phyloP scores from a whole-genome alignment of 108 stramenopile genomes.

The Cyclostephanos tholiformis region DNA sequence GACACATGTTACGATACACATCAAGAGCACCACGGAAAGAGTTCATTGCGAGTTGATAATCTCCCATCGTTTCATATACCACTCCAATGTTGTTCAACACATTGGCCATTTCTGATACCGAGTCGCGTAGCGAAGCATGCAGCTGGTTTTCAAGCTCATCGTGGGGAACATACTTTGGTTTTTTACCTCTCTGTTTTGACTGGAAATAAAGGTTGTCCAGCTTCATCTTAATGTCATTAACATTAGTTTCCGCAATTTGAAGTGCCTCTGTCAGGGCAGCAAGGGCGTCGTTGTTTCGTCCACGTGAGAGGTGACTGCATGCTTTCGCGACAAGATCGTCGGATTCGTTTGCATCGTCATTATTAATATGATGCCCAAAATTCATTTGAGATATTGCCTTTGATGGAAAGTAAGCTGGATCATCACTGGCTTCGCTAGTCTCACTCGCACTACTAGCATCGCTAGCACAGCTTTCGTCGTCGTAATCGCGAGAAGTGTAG shows the following conservation, averaged over 20 bases:
- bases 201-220: slow-evolving; percentile 38
- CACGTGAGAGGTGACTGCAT: slow-evolving; percentile 42
- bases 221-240: slow-evolving; percentile 26
- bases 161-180: not conserved
- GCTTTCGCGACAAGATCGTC: slow-evolving; percentile 36
- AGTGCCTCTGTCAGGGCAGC: slow-evolving; percentile 31
- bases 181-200: slow-evolving; percentile 12
- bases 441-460: not conserved
- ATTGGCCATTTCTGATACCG: slow-evolving; percentile 44
- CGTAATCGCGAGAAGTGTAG: slow-evolving; percentile 6
- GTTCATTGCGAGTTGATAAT: slow-evolving; percentile 33
- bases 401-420: slow-evolving; percentile 36
- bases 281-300: slow-evolving; percentile 42
- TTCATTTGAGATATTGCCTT: slow-evolving; percentile 49
- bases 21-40: slow-evolving; percentile 47
- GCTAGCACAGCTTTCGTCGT: not conserved
- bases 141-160: slow-evolving; percentile 43
- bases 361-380: slow-evolving; percentile 11
- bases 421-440: slow-evolving; percentile 29
- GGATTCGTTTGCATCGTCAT: slow-evolving; percentile 17
- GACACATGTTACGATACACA: slow-evolving; percentile 43
- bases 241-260: slow-evolving; percentile 13
- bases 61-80: slow-evolving; percentile 39
- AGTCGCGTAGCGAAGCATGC: slow-evolving; percentile 16
- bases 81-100: slow-evolving; percentile 51